Base-by-base conservation (phyloP, 208 protist genomes). In the Tritrichomonas foetus region DNA sequence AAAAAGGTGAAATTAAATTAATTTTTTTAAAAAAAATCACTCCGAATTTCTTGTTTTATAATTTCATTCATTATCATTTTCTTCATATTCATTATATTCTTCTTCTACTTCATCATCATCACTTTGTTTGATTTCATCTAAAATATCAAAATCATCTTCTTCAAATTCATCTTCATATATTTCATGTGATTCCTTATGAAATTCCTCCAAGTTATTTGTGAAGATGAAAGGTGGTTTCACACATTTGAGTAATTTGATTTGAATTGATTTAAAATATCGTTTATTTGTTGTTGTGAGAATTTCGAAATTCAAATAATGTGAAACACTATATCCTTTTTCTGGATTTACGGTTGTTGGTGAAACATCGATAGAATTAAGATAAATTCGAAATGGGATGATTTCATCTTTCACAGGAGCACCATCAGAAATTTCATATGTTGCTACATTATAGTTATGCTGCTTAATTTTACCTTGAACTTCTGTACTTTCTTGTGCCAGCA, bases 311-410 rank as follows among this genome's bases (percentile, higher is more conserved):
- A 93, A 66, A 50, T 50, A 93, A 30, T 93, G 55, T 16, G 47
- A 49, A 66, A 93, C 82, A 47, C n/a, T 49, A 66, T 69, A 93
- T 41, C 55, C 55, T 39, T 57, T 44, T 27, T 14, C 41, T 20
- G 41, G 50, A 66, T 57, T 30, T 22, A 44, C 44, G 47, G 33
- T 16, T 27, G 39, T 66, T 30, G 82, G 82, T 27, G 82, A 69
- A 50, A 93, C 3, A 14, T 93, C 20, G 39, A 69, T 13, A 66
- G 82, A 50, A 25, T 22, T 9, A 1, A 82, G 27, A 41, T 50
- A 82, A 50, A 82, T 30, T 50, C 74, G 47, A 27, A 82, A 82
- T 50, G 74, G 74, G 30, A 82, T 82, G 22, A 82, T 49, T 82
- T 82, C 74, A 30, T 39, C 41, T 44, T 82, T 82, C 44, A 82